phyloP scores from a whole-genome alignment of 2,329 filamentous ascomycete genomes.

The Fusarium irregulare region DNA sequence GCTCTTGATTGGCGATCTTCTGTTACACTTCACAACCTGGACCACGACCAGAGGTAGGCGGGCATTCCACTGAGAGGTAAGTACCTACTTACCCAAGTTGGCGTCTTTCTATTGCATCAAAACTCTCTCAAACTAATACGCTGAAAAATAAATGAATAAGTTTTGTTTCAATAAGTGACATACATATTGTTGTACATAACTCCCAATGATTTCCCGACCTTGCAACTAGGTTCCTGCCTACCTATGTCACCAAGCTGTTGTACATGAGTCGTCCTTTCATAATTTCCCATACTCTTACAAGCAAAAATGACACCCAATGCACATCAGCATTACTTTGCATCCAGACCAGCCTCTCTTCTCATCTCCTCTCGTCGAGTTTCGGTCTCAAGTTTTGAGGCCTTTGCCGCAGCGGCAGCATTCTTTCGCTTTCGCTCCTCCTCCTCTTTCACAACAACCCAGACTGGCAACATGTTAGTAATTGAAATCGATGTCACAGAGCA shows the following conservation, averaged over 20 bases:
- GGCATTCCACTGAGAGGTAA: not conserved
- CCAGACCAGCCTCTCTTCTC: conserved; percentile 61
- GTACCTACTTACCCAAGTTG: not conserved
- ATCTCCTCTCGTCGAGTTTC: conserved; percentile 60
- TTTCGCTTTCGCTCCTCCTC: conserved; percentile 58
- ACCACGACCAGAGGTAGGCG: not conserved
- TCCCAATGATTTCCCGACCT: conserved; percentile 20
- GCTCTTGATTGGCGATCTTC: not conserved
- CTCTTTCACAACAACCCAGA: conserved; percentile 64
- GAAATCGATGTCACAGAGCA: not conserved
- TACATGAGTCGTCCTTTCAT: conserved; percentile 33
- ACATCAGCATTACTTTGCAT: conserved; percentile 46
- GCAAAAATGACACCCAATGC: conserved; percentile 10
- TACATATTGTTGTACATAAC: conserved; percentile 24
- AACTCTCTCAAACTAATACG: not conserved
- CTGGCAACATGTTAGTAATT: conserved; percentile 48
- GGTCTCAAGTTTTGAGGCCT: conserved; percentile 55
- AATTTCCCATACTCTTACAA: conserved; percentile 42
- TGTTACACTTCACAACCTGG: not conserved
- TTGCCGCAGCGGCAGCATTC: conserved; percentile 50
- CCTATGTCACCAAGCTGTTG: conserved; percentile 20
- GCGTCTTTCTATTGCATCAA: not conserved
- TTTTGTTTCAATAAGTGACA: conserved; percentile 9
- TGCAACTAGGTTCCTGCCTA: conserved; percentile 11
- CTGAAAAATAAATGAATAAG: not conserved